These are phyloP conservation scores for Lachnellula hyalina DNA, from an alignment of 2,329 filamentous ascomycete genomes.

Conservation along the genomic window DNA sequence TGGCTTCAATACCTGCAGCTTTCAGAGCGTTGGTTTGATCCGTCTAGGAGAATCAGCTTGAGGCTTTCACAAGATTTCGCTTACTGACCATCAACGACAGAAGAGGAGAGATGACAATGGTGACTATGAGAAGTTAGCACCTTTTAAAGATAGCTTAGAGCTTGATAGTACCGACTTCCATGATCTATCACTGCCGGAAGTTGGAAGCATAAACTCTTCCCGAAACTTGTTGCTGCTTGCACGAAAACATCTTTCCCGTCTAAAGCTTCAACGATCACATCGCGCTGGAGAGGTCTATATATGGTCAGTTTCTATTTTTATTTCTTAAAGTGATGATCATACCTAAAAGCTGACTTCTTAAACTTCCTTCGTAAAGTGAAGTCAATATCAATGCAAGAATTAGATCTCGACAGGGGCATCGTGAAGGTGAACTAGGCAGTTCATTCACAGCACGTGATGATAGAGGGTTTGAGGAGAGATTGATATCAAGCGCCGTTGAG, in stretches of 20 bases:
- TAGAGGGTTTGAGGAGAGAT: not conserved
- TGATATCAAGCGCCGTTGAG: not conserved
- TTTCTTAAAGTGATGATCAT: not conserved
- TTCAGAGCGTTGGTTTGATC: conserved; percentile 84
- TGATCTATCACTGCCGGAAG: conserved; percentile 81
- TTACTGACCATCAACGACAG: conserved; percentile 74
- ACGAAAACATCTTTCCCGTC: conserved; percentile 87
- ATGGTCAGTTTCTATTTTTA: conserved; percentile 8
- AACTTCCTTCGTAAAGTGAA: conserved; percentile 72
- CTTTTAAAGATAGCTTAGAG: conserved; percentile 20
- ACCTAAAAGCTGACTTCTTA: conserved; percentile 69
- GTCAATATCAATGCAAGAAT: conserved; percentile 59
- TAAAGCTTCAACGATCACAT: conserved; percentile 79
- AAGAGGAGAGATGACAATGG: conserved; percentile 83
- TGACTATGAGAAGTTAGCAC: conserved; percentile 50
- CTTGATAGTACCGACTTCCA: conserved; percentile 56
- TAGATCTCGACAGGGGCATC: conserved; percentile 38
- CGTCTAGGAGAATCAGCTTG: conserved; percentile 48
- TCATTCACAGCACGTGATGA: not conserved
- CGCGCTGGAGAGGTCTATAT: conserved; percentile 73
- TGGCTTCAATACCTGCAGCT: conserved; percentile 69
- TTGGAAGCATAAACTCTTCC: conserved; percentile 91
- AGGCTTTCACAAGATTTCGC: not conserved
- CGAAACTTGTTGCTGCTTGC: conserved; percentile 85
- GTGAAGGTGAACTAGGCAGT: not conserved